Evolutionary conservation across 2,329 filamentous ascomycete genomes (phyloP).

Genomic region (Arthrobotrys sinensis): DNA sequence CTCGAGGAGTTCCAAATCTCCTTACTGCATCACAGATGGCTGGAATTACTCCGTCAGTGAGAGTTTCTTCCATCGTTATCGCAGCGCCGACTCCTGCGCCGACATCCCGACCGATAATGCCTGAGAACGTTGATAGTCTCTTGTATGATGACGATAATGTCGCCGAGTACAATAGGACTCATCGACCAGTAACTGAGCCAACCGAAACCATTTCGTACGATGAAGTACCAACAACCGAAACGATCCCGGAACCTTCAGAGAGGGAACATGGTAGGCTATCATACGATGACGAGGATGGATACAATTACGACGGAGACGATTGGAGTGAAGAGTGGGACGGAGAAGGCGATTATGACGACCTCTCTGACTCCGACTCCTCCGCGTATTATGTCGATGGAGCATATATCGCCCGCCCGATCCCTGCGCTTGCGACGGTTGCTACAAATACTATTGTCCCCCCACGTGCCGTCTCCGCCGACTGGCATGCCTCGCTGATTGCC

Average conservation of each 20-base stretch:
- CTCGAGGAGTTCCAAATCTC: conserved; percentile 63
- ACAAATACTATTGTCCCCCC: conserved; percentile 7
- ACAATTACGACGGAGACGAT: conserved; percentile 5
- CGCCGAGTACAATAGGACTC: conserved; percentile 22
- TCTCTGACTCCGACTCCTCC: conserved; percentile 42
- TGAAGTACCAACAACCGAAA: background rate
- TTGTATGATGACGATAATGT: conserved; percentile 59
- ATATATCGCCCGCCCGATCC: conserved; percentile 44
- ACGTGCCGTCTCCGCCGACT: conserved; percentile 33
- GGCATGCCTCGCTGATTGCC: conserved; percentile 39
- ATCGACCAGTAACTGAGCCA: background rate
- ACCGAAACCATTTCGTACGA: conserved; percentile 5
- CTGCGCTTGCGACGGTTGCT: background rate
- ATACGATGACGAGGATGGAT: conserved; percentile 13
- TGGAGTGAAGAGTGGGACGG: conserved; percentile 27
- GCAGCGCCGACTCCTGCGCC: conserved; percentile 29
- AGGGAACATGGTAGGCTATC: conserved; percentile 23
- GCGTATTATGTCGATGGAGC: conserved; percentile 58
- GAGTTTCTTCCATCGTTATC: conserved; percentile 43
- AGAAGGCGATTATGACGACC: conserved; percentile 26
- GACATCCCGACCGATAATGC: conserved; percentile 25
- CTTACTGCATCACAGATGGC: conserved; percentile 61
- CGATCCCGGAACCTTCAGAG: background rate
- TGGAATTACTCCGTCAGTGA: background rate
- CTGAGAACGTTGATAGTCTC: conserved; percentile 37